Evolutionary conservation across 345 rosid genomes (phyloP).

Genomic region (Jatropha curcas): DNA sequence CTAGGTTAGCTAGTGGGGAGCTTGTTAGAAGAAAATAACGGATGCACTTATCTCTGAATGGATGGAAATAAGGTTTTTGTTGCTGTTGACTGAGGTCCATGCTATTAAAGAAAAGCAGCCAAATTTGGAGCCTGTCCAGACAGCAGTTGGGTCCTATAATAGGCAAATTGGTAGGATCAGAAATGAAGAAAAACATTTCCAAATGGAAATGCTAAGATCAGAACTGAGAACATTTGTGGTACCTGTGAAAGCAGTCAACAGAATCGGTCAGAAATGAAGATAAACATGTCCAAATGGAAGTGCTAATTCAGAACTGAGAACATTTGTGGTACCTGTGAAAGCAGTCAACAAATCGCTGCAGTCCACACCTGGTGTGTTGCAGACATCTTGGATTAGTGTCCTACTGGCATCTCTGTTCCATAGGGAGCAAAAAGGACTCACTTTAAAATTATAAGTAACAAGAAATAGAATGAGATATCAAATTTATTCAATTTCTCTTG

Average conservation of each 20-base stretch:
- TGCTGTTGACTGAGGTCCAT: constrained; percentile 51
- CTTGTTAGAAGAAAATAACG: neutral
- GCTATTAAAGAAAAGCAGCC: constrained; percentile 36
- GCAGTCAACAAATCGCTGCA: constrained; percentile 42
- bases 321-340: constrained; percentile 40
- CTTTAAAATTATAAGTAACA: too few relatives aligned
- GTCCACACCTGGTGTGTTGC: constrained; percentile 39
- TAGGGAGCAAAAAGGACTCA: neutral
- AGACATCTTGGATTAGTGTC: constrained; percentile 31
- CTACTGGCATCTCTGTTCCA: constrained; percentile 29
- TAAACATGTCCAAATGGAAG: neutral
- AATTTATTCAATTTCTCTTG: too few relatives aligned
- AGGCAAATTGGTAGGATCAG: neutral
- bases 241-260: constrained; percentile 50
- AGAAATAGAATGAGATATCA: too few relatives aligned
- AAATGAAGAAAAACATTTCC: neutral
- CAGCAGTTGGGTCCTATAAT: constrained; percentile 50
- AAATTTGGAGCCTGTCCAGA: constrained; percentile 35
- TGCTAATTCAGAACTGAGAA: neutral
- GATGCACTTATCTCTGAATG: constrained; percentile 40
- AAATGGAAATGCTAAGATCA: neutral
- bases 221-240: neutral
- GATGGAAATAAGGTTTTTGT: constrained; percentile 55
- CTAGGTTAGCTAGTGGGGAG: neutral
- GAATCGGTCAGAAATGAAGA: constrained; percentile 2